A percentile compares a stretch with the other conserved stretches of the same genome.
Conservation (phyloP, 1,284 basidiomycete species). For the Ganoderma lingzhi region DNA sequence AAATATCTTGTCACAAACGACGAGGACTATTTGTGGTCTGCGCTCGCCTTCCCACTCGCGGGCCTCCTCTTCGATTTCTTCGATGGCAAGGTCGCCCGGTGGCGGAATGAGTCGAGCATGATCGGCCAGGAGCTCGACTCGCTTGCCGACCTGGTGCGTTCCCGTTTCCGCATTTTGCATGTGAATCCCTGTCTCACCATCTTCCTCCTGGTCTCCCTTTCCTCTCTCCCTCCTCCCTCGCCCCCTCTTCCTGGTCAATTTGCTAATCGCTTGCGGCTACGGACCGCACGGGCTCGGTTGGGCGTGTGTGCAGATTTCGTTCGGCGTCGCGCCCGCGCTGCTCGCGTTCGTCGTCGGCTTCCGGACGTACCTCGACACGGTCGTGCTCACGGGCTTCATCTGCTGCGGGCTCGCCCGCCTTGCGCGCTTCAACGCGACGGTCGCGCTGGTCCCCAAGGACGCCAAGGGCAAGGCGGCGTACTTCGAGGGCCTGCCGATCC, state of each 20-base stretch:
- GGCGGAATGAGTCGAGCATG: conserved; percentile 95
- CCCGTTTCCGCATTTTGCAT: conserved; percentile 12
- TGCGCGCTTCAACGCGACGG: conserved; percentile 98
- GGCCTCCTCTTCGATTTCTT: conserved; percentile 99
- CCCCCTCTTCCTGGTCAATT: not conserved
- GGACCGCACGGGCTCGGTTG: not conserved
- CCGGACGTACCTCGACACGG: conserved; percentile 88
- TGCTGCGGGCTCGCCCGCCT: conserved; percentile 96
- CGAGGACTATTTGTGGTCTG: conserved; percentile 83
- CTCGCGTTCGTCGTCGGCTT: conserved; percentile 93
- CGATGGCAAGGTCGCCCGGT: conserved; percentile 97
- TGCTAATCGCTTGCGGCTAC: not conserved
- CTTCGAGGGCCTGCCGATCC: conserved; percentile 98
- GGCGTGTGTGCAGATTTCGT: conserved; percentile 76
- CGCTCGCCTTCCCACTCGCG: conserved; percentile 88
- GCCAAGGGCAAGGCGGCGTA: conserved; percentile 88
- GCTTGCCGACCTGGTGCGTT: conserved; percentile 89
- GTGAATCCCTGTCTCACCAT: conserved; percentile 18
- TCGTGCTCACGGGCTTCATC: conserved; percentile 90
- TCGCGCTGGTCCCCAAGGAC: conserved; percentile 94
- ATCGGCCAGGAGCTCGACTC: conserved; percentile 99
- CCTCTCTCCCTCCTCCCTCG: conserved; percentile 4
- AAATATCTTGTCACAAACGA: conserved; percentile 89
- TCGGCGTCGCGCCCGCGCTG: conserved; percentile 95
- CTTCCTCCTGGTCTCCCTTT: conserved; percentile 21